Evolutionary conservation across 495 filamentous ascomycete species (phyloP).

Genomic region (Halenospora varia): DNA sequence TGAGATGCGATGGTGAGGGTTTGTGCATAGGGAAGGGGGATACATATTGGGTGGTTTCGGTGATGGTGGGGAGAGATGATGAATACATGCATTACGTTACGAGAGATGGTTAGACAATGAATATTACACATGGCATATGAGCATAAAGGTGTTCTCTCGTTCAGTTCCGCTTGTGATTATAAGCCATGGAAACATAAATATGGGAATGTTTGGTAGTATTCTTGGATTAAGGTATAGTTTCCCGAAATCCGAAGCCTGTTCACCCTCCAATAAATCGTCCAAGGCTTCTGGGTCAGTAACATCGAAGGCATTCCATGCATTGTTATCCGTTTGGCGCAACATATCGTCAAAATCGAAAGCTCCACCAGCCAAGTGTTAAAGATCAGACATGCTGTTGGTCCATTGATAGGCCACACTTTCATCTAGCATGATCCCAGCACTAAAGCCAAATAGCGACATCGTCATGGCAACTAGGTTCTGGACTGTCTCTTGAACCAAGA

Average conservation of each 20-base stretch:
- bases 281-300: not conserved
- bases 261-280: not conserved
- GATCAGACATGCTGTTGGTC: slow-evolving; percentile 3
- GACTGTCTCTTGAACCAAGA: too few species aligned
- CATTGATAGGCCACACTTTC: not conserved
- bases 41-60: not conserved
- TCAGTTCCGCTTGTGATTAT: too few species aligned
- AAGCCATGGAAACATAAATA: too few species aligned
- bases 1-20: not conserved
- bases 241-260: too few species aligned
- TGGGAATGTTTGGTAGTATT: too few species aligned
- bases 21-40: not conserved
- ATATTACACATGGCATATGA: not conserved
- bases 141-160: too few species aligned
- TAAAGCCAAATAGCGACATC: not conserved
- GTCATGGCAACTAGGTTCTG: too few species aligned
- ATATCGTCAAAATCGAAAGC: not conserved
- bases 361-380: not conserved
- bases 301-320: not conserved
- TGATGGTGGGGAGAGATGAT: too few species aligned
- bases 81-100: too few species aligned
- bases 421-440: not conserved
- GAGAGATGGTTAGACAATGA: too few species aligned
- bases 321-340: not conserved
- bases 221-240: too few species aligned